Percentiles rank a stretch among this genome's conserved stretches.
Conservation (phyloP, 805 yeast genomes). For the Schizosaccharomyces osmophilus region DNA sequence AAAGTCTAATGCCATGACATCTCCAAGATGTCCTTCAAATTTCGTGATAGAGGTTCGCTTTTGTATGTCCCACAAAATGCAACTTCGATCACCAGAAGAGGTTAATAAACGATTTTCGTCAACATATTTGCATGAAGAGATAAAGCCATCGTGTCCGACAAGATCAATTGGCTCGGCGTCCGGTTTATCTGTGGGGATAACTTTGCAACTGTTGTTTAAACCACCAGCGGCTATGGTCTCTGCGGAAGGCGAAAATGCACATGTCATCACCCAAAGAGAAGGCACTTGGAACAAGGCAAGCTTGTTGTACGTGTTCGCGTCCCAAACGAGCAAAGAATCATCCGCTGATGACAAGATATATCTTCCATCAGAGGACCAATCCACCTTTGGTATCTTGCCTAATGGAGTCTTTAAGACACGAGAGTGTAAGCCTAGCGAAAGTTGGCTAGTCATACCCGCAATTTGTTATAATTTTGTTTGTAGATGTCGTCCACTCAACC, state of each 20-base stretch:
- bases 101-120: slow-evolving; percentile 34
- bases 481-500: no score
- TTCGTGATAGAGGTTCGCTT: slow-evolving; percentile 22
- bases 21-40: slow-evolving; percentile 21
- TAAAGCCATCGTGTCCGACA: slow-evolving; percentile 54
- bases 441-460: no score
- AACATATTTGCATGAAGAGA: slow-evolving; percentile 50
- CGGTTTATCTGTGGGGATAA: slow-evolving; percentile 15
- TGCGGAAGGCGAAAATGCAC: slow-evolving; percentile 48
- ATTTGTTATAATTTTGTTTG: no score
- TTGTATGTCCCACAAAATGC: slow-evolving; percentile 55
- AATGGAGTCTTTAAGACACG: slow-evolving; percentile 29
- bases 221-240: slow-evolving; percentile 58
- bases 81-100: slow-evolving; percentile 61
- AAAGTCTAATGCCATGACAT: slow-evolving; percentile 32
- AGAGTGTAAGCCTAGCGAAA: neutral
- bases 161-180: slow-evolving; percentile 7
- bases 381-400: slow-evolving; percentile 42
- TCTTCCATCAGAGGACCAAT: slow-evolving; percentile 43
- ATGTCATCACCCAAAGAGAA: slow-evolving; percentile 54
- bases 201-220: slow-evolving; percentile 42
- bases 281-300: slow-evolving; percentile 45
- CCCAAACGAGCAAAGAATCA: slow-evolving; percentile 70
- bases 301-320: slow-evolving; percentile 45
- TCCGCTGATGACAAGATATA: slow-evolving; percentile 55